Evolutionary conservation across 2,329 filamentous ascomycete genomes (phyloP).

Genomic region (Exophiala sp.): DNA sequence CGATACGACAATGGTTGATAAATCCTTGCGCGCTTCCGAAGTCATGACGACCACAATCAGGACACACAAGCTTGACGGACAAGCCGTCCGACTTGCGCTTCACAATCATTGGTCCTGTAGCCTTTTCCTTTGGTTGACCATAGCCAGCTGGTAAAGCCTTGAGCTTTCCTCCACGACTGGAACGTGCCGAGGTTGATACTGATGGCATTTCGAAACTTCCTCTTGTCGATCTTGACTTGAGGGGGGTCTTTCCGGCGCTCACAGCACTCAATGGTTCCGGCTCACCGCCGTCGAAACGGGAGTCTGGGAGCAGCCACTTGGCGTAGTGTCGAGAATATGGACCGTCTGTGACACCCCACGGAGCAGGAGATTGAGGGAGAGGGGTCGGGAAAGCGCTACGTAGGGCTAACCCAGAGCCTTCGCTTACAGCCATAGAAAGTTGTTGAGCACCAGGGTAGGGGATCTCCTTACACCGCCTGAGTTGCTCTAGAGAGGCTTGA

Average conservation of each 20-base stretch:
- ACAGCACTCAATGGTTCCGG: conserved; percentile 28
- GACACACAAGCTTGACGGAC: conserved; percentile 84
- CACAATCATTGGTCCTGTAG: conserved; percentile 70
- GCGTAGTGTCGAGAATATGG: conserved; percentile 93
- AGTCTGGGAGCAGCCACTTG: conserved; percentile 89
- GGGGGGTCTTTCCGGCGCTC: conserved; percentile 41
- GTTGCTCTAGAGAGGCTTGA: conserved; percentile 86
- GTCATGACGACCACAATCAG: conserved; percentile 82
- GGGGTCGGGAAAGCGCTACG: conserved; percentile 18
- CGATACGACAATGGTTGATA: conserved; percentile 97
- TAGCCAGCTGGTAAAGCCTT: conserved; percentile 69
- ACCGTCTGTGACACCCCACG: conserved; percentile 86
- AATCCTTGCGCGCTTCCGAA: conserved; percentile 98
- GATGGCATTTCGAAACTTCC: conserved; percentile 62
- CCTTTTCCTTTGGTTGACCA: conserved; percentile 72
- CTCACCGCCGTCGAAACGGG: conserved; percentile 70
- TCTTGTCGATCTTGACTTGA: conserved; percentile 75
- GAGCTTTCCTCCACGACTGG: conserved; percentile 58
- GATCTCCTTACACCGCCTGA: conserved; percentile 86
- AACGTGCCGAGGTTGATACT: conserved; percentile 54
- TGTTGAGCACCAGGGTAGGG: conserved; percentile 75
- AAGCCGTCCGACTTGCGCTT: conserved; percentile 78
- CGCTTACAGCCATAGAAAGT: conserved; percentile 66
- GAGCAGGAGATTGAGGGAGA: conserved; percentile 69
- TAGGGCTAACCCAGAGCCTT: conserved; percentile 66